Base-by-base conservation (phyloP, 2,329 filamentous ascomycete species). In the Pseudofabraea citricarpa region DNA sequence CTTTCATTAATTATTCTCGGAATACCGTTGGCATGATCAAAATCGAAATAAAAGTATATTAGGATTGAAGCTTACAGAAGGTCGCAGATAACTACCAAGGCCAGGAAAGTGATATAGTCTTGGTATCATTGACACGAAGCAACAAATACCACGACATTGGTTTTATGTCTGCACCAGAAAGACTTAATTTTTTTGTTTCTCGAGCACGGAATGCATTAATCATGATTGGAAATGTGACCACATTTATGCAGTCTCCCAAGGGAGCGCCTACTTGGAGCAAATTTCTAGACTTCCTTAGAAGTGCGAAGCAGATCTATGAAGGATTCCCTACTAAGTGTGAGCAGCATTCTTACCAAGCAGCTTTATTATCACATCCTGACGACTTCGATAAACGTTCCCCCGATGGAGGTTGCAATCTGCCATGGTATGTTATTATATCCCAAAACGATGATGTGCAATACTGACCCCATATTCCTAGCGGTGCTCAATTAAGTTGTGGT, bases 31-130 rank as follows among this genome's bases (percentile, higher is more conserved):
- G n/a, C n/a, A n/a, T n/a, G n/a, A n/a, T n/a, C n/a, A n/a, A n/a
- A n/a, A n/a, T n/a, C n/a, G n/a, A n/a, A n/a, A n/a, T n/a, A n/a
- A n/a, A n/a, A n/a, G n/a, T n/a, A n/a, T n/a, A n/a, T n/a, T n/a
- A n/a, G n/a, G n/a, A n/a, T n/a, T n/a, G n/a, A n/a, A n/a, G n/a
- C n/a, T n/a, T n/a, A n/a, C n/a, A n/a, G n/a, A n/a, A n/a, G n/a
- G n/a, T n/a, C n/a, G n/a, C 47, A 83, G 85, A 90, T 48, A 90
- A 90, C 48, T 90, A 85, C 45, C 86, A 90, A 58, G 85, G 86
- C 1, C 85, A 90, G 55, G 85, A 90, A 50, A 81, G 77, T 27
- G 78, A 89, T 1, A 83, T 90, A 13, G 80, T 89, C 0, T 74
- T 90, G 6, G 76, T 69, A 0, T 84, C 81, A 0, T 60, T 90